Evolutionary conservation across 805 yeast species (phyloP), one percentile per base, ranked within the genome.

Genomic region (Cyberlindnera misumaiensis): DNA sequence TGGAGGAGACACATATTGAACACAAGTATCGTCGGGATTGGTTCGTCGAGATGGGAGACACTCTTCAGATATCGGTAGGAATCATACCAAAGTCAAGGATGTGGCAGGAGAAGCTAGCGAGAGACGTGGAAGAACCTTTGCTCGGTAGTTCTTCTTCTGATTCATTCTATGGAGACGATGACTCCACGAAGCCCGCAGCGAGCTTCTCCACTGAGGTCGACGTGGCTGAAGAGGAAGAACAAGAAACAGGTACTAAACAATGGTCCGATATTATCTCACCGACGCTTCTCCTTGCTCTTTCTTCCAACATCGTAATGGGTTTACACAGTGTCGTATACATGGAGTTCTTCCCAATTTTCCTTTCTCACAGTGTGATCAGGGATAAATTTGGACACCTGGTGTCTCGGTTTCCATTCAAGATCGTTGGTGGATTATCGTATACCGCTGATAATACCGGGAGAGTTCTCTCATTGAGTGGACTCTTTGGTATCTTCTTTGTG

Each of bases 371-470:
- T 10, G 40, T 50, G 11, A 41, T 36, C 1, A 38, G 47, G 31
- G 39, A 42, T 15, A 28, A 34, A 3, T 18, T 36, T 7, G 54
- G 54, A 3, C 11, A 32, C 3, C 32, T 50, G 16, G 15, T 28
- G 2, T 50, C 54, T 1, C 28, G 29, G 10, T 41, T 50, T 32
- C 54, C 54, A 16, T 44, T 43, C 28, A 44, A 45, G 20, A 26
- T 50, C 9, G 46, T 45, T 11, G 54, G 54, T 38, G 54, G 54
- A 1, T 32, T 50, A 25, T 46, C 50, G 3, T 50, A 39, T 20
- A 38, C 37, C 3, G 38, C 54, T 2, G 36, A 38, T 20, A 51
- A 50, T 16, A 48, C 54, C 1, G 54, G 53, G 31, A 39, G 38
- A 20, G 30, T 50, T 8, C 33, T 50, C 18, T 50, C 53, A 5